Percentiles rank a stretch among this genome's conserved stretches.
Conservation (phyloP, 768 basidiomycete genomes). For the Symmetrospora coprosmae region DNA sequence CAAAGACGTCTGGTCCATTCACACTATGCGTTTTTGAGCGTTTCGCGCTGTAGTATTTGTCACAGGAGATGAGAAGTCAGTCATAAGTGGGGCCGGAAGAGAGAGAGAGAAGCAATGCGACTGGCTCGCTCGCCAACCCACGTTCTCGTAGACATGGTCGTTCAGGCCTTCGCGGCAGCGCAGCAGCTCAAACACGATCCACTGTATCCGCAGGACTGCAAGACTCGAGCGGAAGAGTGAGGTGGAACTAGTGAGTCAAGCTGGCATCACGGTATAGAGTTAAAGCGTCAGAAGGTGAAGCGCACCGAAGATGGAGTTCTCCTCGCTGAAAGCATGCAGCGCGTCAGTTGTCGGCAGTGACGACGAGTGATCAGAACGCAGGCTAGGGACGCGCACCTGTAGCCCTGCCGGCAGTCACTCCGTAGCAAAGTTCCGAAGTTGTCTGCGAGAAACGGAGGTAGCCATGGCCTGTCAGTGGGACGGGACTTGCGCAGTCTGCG, state of each 20-base stretch:
- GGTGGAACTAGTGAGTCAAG: too few species aligned
- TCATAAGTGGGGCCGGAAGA: too few species aligned
- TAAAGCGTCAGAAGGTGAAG: too few species aligned
- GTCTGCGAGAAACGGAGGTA: conserved; percentile 38
- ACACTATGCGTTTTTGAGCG: too few species aligned
- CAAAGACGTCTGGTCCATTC: too few species aligned
- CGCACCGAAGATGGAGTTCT: conserved; percentile 85
- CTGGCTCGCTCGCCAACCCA: neutral
- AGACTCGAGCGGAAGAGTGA: too few species aligned
- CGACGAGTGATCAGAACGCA: conserved; percentile 70
- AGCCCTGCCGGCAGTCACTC: conserved; percentile 61
- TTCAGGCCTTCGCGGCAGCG: conserved; percentile 84
- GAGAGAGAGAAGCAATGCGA: neutral
- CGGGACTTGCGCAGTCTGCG: too few species aligned
- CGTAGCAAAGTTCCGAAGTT: conserved; percentile 95
- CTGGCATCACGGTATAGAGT: too few species aligned
- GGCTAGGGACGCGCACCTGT: conserved; percentile 41
- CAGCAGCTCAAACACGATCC: conserved; percentile 90
- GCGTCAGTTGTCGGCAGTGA: conserved; percentile 74
- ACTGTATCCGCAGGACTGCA: conserved; percentile 44
- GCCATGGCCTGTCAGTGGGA: neutral
- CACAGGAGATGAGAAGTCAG: too few species aligned
- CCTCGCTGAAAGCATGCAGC: conserved; percentile 66
- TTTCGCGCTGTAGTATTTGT: too few species aligned
- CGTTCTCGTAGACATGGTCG: conserved; percentile 58